Evolutionary conservation across 2,329 filamentous ascomycete species (phyloP).

Genomic region (Juglanconis juglandina): DNA sequence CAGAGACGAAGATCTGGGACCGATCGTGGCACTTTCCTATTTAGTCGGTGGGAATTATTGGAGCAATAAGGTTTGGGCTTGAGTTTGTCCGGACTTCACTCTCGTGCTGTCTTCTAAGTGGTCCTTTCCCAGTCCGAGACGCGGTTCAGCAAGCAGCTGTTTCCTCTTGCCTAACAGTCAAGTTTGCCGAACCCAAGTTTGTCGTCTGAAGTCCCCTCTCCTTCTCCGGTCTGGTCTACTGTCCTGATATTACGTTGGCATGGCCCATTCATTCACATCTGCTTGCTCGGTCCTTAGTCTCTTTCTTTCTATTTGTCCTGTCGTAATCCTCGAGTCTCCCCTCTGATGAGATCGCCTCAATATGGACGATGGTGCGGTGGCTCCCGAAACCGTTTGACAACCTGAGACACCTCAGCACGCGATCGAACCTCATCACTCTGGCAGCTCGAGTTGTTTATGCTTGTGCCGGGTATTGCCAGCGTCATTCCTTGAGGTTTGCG

Average conservation of each 20-base stretch:
- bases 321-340: neutral
- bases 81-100: neutral
- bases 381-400: neutral
- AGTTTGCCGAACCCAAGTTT: slow-evolving; percentile 15
- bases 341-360: neutral
- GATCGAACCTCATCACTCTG: neutral
- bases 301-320: neutral
- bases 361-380: neutral
- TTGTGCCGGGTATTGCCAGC: neutral
- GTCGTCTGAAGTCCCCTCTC: slow-evolving; percentile 6
- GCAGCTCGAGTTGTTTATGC: neutral
- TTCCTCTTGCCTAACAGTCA: neutral
- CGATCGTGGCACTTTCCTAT: neutral
- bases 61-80: neutral
- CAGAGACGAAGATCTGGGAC: slow-evolving; percentile 9
- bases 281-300: neutral
- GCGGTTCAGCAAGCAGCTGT: neutral
- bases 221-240: neutral
- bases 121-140: neutral
- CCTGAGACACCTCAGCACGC: slow-evolving; percentile 10
- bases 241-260: neutral
- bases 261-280: neutral
- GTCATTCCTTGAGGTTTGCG: neutral
- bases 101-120: neutral
- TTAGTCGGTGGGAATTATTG: neutral